A percentile compares a stretch with the other conserved stretches of the same genome.
Conservation (phyloP, 1,284 basidiomycete species). For the Athelia sp. region DNA sequence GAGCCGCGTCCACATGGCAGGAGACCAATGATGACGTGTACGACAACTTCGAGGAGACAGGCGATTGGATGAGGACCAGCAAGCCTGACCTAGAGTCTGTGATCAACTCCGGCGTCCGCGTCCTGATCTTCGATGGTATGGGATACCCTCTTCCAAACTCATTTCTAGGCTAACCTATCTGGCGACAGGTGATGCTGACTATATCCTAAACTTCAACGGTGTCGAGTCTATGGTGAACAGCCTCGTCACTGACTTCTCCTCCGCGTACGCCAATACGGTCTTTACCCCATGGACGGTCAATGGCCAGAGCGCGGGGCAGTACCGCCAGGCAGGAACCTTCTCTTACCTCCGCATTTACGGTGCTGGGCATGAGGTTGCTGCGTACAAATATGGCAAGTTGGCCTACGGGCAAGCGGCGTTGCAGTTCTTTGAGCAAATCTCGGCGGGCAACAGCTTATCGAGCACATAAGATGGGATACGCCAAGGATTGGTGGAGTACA, state of each 20-base stretch:
- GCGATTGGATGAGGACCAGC: slow-evolving; percentile 63
- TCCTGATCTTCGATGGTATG: slow-evolving; percentile 41
- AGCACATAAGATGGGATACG: neutral
- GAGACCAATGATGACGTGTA: slow-evolving; percentile 43
- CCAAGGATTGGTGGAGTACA: neutral
- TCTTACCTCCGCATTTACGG: slow-evolving; percentile 54
- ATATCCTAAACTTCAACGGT: slow-evolving; percentile 47
- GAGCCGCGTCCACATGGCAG: slow-evolving; percentile 45
- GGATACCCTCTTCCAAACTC: too few relatives aligned
- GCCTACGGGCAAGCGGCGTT: slow-evolving; percentile 22
- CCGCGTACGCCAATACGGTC: slow-evolving; percentile 29
- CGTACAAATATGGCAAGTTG: slow-evolving; percentile 27
- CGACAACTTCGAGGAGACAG: slow-evolving; percentile 49
- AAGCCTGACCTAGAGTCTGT: slow-evolving; percentile 50
- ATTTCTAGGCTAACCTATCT: too few relatives aligned
- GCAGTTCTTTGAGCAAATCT: slow-evolving; percentile 25
- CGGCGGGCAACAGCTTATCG: slow-evolving; percentile 12
- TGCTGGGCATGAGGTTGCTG: slow-evolving; percentile 41
- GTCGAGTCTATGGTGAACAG: slow-evolving; percentile 27
- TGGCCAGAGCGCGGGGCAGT: slow-evolving; percentile 44
- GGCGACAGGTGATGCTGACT: slow-evolving; percentile 32
- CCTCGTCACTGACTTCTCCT: slow-evolving; percentile 35
- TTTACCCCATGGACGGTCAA: slow-evolving; percentile 47
- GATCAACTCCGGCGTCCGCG: slow-evolving; percentile 54
- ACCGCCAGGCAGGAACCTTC: slow-evolving; percentile 58